Evolutionary conservation across 2,329 filamentous ascomycete genomes (phyloP).

Genomic region (Talaromyces piceae): DNA sequence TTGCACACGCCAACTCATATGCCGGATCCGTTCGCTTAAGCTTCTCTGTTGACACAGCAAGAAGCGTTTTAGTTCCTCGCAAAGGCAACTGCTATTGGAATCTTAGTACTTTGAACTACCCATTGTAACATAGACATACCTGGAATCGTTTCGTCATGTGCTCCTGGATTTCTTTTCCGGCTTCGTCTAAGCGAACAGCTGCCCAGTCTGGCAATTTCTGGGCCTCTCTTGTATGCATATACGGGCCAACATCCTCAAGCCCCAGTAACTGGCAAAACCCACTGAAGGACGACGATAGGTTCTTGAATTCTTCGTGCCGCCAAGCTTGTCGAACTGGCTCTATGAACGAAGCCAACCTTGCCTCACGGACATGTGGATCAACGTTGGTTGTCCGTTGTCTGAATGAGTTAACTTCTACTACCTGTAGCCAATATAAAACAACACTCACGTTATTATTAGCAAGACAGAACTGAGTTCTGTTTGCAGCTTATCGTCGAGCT

Average conservation of each 20-base stretch:
- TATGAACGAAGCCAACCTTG: slow-evolving; percentile 68
- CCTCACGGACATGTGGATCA: slow-evolving; percentile 61
- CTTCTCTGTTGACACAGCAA: slow-evolving; percentile 89
- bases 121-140: slow-evolving; percentile 4
- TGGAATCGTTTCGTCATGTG: slow-evolving; percentile 53
- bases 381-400: slow-evolving; percentile 75
- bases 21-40: slow-evolving; percentile 65
- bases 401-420: slow-evolving; percentile 10
- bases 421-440: slow-evolving; percentile 5
- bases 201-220: slow-evolving; percentile 79
- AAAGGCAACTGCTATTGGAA: slow-evolving; percentile 61
- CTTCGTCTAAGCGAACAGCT: slow-evolving; percentile 63
- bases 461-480: slow-evolving; percentile 84
- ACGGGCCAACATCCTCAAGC: slow-evolving; percentile 71
- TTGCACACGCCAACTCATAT: slow-evolving; percentile 64
- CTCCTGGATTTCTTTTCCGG: slow-evolving; percentile 70
- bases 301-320: slow-evolving; percentile 62
- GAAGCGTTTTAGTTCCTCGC: slow-evolving; percentile 78
- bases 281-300: slow-evolving; percentile 63
- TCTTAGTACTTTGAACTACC: slow-evolving; percentile 5
- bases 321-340: slow-evolving; percentile 75
- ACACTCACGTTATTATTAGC: slow-evolving; percentile 77
- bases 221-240: slow-evolving; percentile 65
- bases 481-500: slow-evolving; percentile 70
- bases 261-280: slow-evolving; percentile 75